Conservation (phyloP, 2,329 filamentous ascomycete genomes). For the Pseudofabraea citricarpa region DNA sequence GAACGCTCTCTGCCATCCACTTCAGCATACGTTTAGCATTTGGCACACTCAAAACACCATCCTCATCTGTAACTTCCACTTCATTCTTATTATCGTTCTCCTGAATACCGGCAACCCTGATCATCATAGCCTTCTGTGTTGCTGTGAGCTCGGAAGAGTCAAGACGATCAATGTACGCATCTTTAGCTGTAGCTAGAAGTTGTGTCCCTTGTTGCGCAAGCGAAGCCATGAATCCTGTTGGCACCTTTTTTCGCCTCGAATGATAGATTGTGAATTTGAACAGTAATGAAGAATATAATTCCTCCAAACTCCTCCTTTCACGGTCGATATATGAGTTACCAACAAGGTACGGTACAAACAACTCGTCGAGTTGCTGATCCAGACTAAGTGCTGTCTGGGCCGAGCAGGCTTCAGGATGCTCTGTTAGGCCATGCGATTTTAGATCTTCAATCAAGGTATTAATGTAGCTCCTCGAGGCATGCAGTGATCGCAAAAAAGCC, state of each 20-base stretch:
- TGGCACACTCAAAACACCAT: slow-evolving; percentile 75
- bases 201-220: slow-evolving; percentile 87
- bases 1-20: slow-evolving; percentile 94
- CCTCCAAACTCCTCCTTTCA: slow-evolving; percentile 66
- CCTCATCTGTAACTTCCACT: slow-evolving; percentile 85
- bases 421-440: slow-evolving; percentile 89
- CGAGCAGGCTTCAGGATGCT: slow-evolving; percentile 88
- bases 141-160: slow-evolving; percentile 84
- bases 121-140: slow-evolving; percentile 85
- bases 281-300: slow-evolving; percentile 82
- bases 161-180: slow-evolving; percentile 84
- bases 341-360: slow-evolving; percentile 68
- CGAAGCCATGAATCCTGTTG: slow-evolving; percentile 88
- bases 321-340: slow-evolving; percentile 67
- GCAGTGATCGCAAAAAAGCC: slow-evolving; percentile 84
- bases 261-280: slow-evolving; percentile 99
- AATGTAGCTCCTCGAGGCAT: slow-evolving; percentile 88
- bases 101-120: slow-evolving; percentile 78
- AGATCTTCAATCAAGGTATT: slow-evolving; percentile 84
- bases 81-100: slow-evolving; percentile 77
- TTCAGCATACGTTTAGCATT: slow-evolving; percentile 97
- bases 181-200: slow-evolving; percentile 79
- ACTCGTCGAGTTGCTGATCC: slow-evolving; percentile 70
- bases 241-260: slow-evolving; percentile 78
- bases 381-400: slow-evolving; percentile 75